phyloP scores from a whole-genome alignment of 2,329 filamentous ascomycete genomes.

The Fusarium avenaceum region DNA sequence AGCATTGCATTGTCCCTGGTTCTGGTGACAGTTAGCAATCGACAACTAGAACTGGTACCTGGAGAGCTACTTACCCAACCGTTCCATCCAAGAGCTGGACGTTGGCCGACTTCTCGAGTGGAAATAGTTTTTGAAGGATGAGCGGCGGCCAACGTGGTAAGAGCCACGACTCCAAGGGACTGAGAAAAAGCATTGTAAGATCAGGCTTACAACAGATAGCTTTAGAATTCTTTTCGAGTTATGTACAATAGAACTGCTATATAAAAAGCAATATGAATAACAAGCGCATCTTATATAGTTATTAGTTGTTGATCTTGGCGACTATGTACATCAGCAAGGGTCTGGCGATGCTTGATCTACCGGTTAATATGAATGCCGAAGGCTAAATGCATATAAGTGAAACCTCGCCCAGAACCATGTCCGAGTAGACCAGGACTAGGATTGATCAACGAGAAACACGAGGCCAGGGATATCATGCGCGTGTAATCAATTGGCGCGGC shows the following conservation, averaged over 20 bases:
- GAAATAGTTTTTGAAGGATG: slow-evolving; percentile 14
- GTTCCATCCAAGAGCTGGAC: slow-evolving; percentile 32
- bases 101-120: slow-evolving; percentile 21
- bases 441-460: slow-evolving; percentile 18
- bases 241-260: background rate
- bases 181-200: slow-evolving; percentile 19
- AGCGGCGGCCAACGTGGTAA: slow-evolving; percentile 15
- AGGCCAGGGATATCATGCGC: slow-evolving; percentile 3
- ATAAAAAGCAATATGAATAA: background rate
- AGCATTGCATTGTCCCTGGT: slow-evolving; percentile 31
- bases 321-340: background rate
- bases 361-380: slow-evolving; percentile 24
- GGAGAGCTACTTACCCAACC: slow-evolving; percentile 13
- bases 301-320: background rate
- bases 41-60: fast-evolving
- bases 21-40: slow-evolving; percentile 1
- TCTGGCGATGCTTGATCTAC: slow-evolving; percentile 2
- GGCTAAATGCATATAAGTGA: slow-evolving; percentile 30
- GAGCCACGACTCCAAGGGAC: slow-evolving; percentile 25
- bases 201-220: background rate
- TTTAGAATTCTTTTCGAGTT: background rate
- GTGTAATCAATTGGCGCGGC: slow-evolving; percentile 18
- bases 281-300: slow-evolving; percentile 11
- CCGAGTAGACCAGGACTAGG: slow-evolving; percentile 21
- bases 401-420: slow-evolving; percentile 10